Base-by-base conservation (phyloP, 306 rosid species). In the Dryas drummondii region DNA sequence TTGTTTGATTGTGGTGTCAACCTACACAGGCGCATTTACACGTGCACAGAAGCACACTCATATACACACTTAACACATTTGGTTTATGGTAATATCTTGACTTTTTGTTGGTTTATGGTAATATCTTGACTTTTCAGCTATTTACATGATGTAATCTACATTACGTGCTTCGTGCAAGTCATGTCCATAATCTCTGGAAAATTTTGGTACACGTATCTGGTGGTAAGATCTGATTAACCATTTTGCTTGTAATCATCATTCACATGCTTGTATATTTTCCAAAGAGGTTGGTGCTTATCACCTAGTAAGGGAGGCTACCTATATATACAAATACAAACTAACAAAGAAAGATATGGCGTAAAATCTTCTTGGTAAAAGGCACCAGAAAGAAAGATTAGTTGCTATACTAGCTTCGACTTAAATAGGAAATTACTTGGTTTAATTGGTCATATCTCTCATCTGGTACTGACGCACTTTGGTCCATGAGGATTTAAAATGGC, bases 91-190 rank as follows among this genome's bases (percentile, higher is more conserved):
- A 65, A 56, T 52, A 15, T 78, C 71, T 32, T 80, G 71, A 60
- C 84, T 7, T 60, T 53, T 40, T 26, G 4, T 55, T 37, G 66
- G 54, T 82, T 42, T 44, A 27, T 6, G 13, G 54, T 42, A 65
- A 56, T 52, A 15, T 78, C 71, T 32, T 80, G 71, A 60, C 78
- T 68, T 80, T 80, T 81, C 92, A 91, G 96, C 80, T 94, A 92
- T 86, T 83, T 93, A 66, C 98, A 90, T 57, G 98, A 93, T 78
- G 83, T 93, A 76, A 88, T 93, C 79, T 93, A 93, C 86, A 94
- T 94, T 69, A 90, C 99, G 66, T 78, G 97, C 92, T 92, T 94
- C 53, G 99, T 94, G 78, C 99, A 94, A 89, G 77, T 94, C 60
- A 81, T 84, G 84, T 94, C 99, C 80, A 86, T 94, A 79, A 63